These are phyloP conservation scores for Strigomonas galati DNA, from an alignment of 208 protist genomes.

Conservation along the genomic window DNA sequence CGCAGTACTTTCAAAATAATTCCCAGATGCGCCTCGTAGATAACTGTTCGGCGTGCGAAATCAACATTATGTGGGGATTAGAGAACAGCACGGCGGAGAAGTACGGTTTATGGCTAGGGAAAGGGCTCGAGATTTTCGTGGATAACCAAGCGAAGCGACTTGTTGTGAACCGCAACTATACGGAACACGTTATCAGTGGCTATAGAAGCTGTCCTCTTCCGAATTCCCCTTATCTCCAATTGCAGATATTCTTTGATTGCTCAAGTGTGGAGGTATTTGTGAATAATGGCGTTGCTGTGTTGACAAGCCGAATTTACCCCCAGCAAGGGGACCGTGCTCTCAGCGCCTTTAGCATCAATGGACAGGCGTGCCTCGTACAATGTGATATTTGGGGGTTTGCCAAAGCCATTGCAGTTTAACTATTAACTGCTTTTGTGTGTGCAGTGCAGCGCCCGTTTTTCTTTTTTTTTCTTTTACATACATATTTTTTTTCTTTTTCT, in stretches of 20 bases:
- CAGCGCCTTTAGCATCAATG: conserved; percentile 37
- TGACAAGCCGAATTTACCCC: conserved; percentile 54
- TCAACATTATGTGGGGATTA: conserved; percentile 32
- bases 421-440: not conserved
- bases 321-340: conserved; percentile 23
- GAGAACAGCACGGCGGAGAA: conserved; percentile 45
- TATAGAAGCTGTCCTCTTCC: conserved; percentile 48
- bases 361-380: conserved; percentile 26
- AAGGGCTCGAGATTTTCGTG: conserved; percentile 43
- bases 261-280: conserved; percentile 65
- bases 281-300: conserved; percentile 37
- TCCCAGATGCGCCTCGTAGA: conserved; percentile 28
- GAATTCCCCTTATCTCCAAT: conserved; percentile 14
- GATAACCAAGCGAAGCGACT: conserved; percentile 35
- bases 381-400: conserved; percentile 45
- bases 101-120: conserved; percentile 58
- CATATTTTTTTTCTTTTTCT: not conserved
- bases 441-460: not conserved
- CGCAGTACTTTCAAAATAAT: conserved; percentile 28
- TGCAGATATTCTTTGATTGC: conserved; percentile 51
- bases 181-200: conserved; percentile 44
- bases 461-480: not conserved
- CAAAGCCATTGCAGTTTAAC: conserved; percentile 23
- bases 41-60: conserved; percentile 38
- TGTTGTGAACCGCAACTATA: conserved; percentile 53